Base-by-base conservation (phyloP, 306 rosid species). In the Gillenia trifoliata region DNA sequence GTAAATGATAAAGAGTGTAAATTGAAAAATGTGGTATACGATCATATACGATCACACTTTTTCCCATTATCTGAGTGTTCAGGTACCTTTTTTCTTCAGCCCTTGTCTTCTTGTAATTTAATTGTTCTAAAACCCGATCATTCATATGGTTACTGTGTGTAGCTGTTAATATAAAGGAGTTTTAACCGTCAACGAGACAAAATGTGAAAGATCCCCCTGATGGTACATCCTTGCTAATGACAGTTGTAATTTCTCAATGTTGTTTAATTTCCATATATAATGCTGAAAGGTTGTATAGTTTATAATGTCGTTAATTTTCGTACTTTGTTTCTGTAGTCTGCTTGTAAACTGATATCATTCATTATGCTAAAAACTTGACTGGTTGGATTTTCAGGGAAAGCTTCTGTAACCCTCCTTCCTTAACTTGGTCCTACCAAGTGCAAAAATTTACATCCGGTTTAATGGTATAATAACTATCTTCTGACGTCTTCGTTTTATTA, bases 101-200 rank as follows among this genome's bases (percentile, higher is more conserved):
- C 41, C 30, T 57, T 41, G 36, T 75, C 60, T 73, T 83, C 15
- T 29, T 75, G 47, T 47, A 7, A n/a, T 68, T 72, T 50, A 61
- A 79, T 23, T 75, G 67, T 56, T 80, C 13, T 56, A 89, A 89
- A 89, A 93, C 98, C 34, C 31, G 15, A 19, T 23, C 28, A 47
- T 50, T 76, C 71, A 73, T 71, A 75, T 79, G 67, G 72, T 77
- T 64, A 76, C 54, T 49, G 74, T 62, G 72, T 80, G 85, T 90
- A 91, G 98, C 98, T 75, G 89, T 94, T 76, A 94, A 94, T 86
- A 91, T 91, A 94, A 94, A 86, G 98, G 98, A 72, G 98, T 80
- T 94, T 94, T 72, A 94, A 94, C 97, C 96, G 69, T 91, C 97
- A 94, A 91, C 34, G 97, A 88, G 84, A 94, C 98, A 74, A 91